Evolutionary conservation across 192 early-diverging fungal species (phyloP).

Genomic region (Geranomyces variabilis): DNA sequence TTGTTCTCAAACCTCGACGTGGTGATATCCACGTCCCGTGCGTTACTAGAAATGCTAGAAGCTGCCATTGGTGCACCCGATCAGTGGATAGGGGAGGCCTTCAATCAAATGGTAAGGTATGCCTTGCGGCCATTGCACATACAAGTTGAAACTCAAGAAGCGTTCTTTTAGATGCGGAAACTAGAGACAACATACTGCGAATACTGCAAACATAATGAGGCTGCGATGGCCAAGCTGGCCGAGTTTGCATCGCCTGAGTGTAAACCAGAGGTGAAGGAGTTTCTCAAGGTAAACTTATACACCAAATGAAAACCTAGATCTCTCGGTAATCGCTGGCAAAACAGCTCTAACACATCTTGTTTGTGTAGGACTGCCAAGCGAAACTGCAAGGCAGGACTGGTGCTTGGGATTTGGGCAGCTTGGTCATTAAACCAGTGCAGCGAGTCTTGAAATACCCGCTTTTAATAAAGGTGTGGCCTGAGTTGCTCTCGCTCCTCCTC

Average conservation of each 20-base stretch:
- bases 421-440: slow-evolving; percentile 97
- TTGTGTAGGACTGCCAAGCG: slow-evolving; percentile 64
- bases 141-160: background rate
- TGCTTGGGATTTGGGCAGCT: slow-evolving; percentile 89
- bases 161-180: slow-evolving; percentile 24
- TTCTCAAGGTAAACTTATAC: slow-evolving; percentile 48
- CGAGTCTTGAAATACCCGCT: slow-evolving; percentile 97
- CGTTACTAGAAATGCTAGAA: slow-evolving; percentile 69
- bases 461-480: slow-evolving; percentile 60
- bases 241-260: slow-evolving; percentile 58
- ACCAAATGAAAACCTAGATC: too few species aligned
- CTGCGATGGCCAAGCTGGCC: slow-evolving; percentile 61
- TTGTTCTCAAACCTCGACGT: slow-evolving; percentile 81
- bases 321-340: background rate
- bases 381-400: slow-evolving; percentile 71
- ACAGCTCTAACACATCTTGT: too few species aligned
- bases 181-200: slow-evolving; percentile 68
- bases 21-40: slow-evolving; percentile 68
- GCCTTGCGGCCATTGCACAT: background rate
- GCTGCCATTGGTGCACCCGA: slow-evolving; percentile 52
- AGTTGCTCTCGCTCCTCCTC: too few species aligned
- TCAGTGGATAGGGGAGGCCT: slow-evolving; percentile 57
- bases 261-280: slow-evolving; percentile 46
- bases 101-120: slow-evolving; percentile 35
- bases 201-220: slow-evolving; percentile 79